Percentiles rank a stretch among this genome's conserved stretches.
Evolutionary conservation across 768 basidiomycete genomes (phyloP).

Genomic region (Gymnopilus dilepis): DNA sequence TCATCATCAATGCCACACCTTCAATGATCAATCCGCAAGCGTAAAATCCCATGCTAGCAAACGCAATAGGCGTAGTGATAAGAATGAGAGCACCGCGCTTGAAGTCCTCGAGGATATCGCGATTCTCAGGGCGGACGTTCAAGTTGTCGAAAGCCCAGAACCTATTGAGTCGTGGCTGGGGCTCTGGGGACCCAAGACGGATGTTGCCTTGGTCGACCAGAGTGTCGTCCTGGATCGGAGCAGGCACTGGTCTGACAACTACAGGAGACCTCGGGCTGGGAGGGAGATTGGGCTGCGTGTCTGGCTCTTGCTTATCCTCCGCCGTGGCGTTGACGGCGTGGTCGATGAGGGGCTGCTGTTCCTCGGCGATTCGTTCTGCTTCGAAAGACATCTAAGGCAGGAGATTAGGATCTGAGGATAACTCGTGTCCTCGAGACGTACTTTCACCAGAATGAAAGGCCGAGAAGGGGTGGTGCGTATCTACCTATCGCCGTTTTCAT

Average conservation of each 20-base stretch:
- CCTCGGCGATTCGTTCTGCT: not conserved
- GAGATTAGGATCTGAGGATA: too few species aligned
- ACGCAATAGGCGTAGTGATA: slow-evolving; percentile 20
- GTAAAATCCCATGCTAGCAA: slow-evolving; percentile 21
- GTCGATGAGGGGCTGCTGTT: not conserved
- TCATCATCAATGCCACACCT: slow-evolving; percentile 22
- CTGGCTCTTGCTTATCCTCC: not conserved
- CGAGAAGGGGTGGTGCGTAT: too few species aligned
- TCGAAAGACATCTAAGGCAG: not conserved
- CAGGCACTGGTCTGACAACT: not conserved
- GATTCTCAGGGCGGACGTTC: slow-evolving; percentile 14
- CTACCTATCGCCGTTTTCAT: too few species aligned
- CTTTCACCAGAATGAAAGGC: too few species aligned
- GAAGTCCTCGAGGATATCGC: slow-evolving; percentile 13
- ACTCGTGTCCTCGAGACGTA: too few species aligned
- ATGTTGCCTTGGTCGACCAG: not conserved
- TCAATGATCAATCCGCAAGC: slow-evolving; percentile 21
- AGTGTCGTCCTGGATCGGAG: not conserved
- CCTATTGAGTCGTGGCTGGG: not conserved
- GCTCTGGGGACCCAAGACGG: slow-evolving; percentile 1
- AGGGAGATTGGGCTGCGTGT: not conserved
- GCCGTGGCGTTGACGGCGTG: not conserved
- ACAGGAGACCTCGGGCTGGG: not conserved
- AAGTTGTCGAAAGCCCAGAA: slow-evolving; percentile 6
- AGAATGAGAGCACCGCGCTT: slow-evolving; percentile 18